Conservation (phyloP, 345 rosid species). For the Mercurialis annua region DNA sequence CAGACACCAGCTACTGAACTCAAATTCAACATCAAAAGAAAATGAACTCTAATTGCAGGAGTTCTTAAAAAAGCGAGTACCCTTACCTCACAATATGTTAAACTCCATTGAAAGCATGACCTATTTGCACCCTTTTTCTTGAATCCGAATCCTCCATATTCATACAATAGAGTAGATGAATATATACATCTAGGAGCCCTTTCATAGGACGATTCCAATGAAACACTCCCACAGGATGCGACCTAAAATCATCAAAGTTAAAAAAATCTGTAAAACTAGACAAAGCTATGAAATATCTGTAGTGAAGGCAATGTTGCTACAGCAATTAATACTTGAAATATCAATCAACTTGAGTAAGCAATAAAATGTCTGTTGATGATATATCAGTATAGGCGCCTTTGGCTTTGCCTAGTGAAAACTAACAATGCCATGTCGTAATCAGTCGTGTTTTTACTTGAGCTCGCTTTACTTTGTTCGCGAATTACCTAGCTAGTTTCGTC, state of each 20-base stretch:
- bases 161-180: conserved; percentile 48
- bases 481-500: neutral
- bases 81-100: conserved; percentile 47
- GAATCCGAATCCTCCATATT: conserved; percentile 34
- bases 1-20: neutral
- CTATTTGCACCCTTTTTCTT: conserved; percentile 23
- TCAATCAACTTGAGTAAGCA: neutral
- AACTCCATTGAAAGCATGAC: conserved; percentile 43
- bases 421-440: neutral
- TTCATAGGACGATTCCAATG: conserved; percentile 52
- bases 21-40: neutral
- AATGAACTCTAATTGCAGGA: neutral
- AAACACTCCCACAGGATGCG: conserved; percentile 47
- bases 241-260: conserved; percentile 26
- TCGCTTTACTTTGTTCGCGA: neutral
- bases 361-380: neutral
- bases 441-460: neutral
- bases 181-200: conserved; percentile 48
- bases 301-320: too few relatives aligned
- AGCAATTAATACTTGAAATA: neutral
- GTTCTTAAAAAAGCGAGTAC: neutral
- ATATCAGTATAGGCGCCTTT: neutral
- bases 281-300: too few relatives aligned
- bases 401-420: neutral
- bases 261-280: neutral